Evolutionary conservation across 108 stramenopile species (phyloP), one percentile per base, ranked within the genome.

Genomic region (Craspedostauros australis): DNA sequence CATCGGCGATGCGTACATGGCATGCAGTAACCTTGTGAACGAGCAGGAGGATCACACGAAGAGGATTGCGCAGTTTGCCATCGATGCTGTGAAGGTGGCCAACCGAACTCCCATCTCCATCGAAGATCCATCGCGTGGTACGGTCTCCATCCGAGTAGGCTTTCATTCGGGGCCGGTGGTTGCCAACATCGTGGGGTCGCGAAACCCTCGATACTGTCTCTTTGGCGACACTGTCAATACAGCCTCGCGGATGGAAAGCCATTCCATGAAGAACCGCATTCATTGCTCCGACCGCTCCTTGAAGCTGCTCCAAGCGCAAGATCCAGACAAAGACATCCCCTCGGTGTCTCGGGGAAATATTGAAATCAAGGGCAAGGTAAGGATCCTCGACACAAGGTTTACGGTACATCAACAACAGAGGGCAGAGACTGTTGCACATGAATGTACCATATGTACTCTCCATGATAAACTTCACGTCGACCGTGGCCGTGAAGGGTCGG

Each of bases 41-140:
- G 46, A 79, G 11, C 20, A 76, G 46, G 12, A 34, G 4, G 75
- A 83, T 54, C 79, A 80, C 50, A 79, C 75, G 23, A 76, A 82
- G 51, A 70, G 76, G 12, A 62, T 87, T 46, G 81, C 79, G 11
- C 44, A 76, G 21, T 87, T 83, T 67, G 64, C 86, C 1, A 51
- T 80, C 36, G 80, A 73, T 37, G 62, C 77, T 12, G 31, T 87
- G 7, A 33, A 48, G 12, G 79, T 59, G 1, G 77, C 74, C 0
- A 54, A 47, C 9, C 46, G 61, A 25, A 76, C 68, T 2, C 41
- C 43, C 8, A 48, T 80, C 24, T 52, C 70, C 22, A 46, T 11
- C 20, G 75, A 71, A 1, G 67, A 80, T 43, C 60, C 47, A 0
- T 42, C 0, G 33, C 21, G 39, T 30, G 56, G 73, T 3, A 32